phyloP scores from a whole-genome alignment of 306 rosid genomes.

The Astragalus membranaceus region DNA sequence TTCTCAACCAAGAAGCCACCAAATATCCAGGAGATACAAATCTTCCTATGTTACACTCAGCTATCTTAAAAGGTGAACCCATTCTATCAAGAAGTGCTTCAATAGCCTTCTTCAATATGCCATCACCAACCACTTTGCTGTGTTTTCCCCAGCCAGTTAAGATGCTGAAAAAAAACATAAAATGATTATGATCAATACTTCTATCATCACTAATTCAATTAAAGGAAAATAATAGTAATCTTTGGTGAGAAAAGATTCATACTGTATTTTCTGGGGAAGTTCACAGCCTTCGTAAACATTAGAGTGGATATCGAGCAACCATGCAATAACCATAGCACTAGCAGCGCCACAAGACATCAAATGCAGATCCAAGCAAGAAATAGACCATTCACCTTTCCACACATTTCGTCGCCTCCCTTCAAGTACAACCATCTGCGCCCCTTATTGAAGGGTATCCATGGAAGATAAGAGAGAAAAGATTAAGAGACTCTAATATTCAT shows the following conservation, averaged over 20 bases:
- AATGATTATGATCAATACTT: background rate
- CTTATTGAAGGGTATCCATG: no score
- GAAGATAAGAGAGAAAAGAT: no score
- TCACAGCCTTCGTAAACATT: conserved; percentile 56
- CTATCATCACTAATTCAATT: background rate
- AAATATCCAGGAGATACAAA: conserved; percentile 54
- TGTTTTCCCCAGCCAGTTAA: conserved; percentile 99
- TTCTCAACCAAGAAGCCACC: conserved; percentile 68
- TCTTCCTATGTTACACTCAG: conserved; percentile 70
- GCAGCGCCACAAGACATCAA: conserved; percentile 95
- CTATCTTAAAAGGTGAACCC: conserved; percentile 74
- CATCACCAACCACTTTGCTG: conserved; percentile 82
- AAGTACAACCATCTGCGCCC: conserved; percentile 80
- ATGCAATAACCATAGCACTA: conserved; percentile 85
- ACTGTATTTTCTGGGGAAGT: conserved; percentile 67
- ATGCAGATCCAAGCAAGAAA: conserved; percentile 76
- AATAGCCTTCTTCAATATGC: conserved; percentile 57
- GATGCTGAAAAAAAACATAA: conserved; percentile 45
- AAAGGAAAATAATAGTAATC: background rate
- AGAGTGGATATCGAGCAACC: conserved; percentile 64
- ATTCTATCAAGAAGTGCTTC: conserved; percentile 65
- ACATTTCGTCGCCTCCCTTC: conserved; percentile 77
- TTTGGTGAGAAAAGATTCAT: background rate
- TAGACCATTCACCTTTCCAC: conserved; percentile 79
- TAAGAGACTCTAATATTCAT: no score